Percentiles rank a stretch among this genome's conserved stretches.
Conservation (phyloP, 331 rosid genomes). For the Rosa hybrid region DNA sequence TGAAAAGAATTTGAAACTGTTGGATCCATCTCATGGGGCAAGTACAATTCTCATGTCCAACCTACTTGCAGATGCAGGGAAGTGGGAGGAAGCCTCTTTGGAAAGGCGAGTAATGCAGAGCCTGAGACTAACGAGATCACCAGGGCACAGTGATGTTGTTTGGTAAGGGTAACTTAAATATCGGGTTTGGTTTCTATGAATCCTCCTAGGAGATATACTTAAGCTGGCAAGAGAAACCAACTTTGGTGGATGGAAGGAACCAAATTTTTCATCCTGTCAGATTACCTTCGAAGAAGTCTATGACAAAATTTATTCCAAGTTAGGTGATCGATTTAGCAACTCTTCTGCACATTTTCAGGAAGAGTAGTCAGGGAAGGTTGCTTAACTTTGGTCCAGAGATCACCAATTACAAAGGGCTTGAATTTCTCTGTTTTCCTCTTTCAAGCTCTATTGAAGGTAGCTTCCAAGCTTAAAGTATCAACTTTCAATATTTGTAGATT, state of each 20-base stretch:
- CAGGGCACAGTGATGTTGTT: slow-evolving; percentile 80
- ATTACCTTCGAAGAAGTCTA: not conserved
- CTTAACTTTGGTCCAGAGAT: not conserved
- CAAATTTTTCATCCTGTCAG: not conserved
- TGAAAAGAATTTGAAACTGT: slow-evolving; percentile 53
- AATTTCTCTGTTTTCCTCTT: not conserved
- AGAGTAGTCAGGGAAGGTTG: not conserved
- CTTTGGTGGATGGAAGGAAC: not conserved
- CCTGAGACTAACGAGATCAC: slow-evolving; percentile 49
- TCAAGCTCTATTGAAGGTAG: not conserved
- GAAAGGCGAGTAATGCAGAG: slow-evolving; percentile 60
- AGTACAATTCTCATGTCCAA: slow-evolving; percentile 75
- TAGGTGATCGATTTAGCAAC: not conserved
- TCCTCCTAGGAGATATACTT: not conserved
- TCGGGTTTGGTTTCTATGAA: not conserved
- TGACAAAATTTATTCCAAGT: not conserved
- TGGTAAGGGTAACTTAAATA: slow-evolving; percentile 20
- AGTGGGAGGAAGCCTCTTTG: slow-evolving; percentile 78
- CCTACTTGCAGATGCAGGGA: slow-evolving; percentile 76
- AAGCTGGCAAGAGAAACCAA: not conserved
- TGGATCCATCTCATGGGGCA: slow-evolving; percentile 80
- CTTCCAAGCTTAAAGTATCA: not conserved
- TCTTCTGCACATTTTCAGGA: not conserved
- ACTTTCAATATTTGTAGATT: not conserved
- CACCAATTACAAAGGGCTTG: not conserved